Base-by-base conservation (phyloP, 768 basidiomycete species). In the Phylloporus rhodoxanthus region DNA sequence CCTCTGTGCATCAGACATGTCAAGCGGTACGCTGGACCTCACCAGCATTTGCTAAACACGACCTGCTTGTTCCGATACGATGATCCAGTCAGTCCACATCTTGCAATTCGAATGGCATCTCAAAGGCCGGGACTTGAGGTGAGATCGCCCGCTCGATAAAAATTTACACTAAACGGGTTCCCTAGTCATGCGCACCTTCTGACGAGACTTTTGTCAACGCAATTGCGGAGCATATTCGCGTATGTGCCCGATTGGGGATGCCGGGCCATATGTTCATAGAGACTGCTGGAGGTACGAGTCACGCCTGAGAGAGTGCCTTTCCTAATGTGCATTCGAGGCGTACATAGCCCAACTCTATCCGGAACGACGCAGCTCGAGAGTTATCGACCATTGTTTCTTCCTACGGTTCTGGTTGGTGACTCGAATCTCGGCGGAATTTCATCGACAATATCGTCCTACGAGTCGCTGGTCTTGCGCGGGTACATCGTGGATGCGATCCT, bases 371-470 rank as follows among this genome's bases (percentile, higher is more conserved):
- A 99, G 64, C 75, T 82, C 17, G 91, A 95, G 44, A 78, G 79
- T 26, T 95, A 93, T 61, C 79, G 95, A 6, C 84, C 91, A 0
- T 76, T 98, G 17, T 87, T 87, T 53, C 78, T 96, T 5, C 95
- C 95, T 1, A 87, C 87, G 0, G 70, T 98, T 51, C 78, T 99
- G 5, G 72, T 98, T 32, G 94, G 89, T 1, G 91, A 96, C 53
- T 81, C 89, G 0, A 84, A 82, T 40, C 84, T 99, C 5, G 95
- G 95, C 20, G 95, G 95, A 1, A 98, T 98, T 43, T 94, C 91
- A 5, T 82, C 84, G 0, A 97, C 95, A 1, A 85, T 98, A 51
- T 82, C 94, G 1, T 80, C 95, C 0, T 97, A 91, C 68, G 95
- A 98, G 66, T 88, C 94, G 15, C 81, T 97, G 26, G 61, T 84